A percentile compares a stretch with the other conserved stretches of the same genome.
Evolutionary conservation across 306 rosid species (phyloP).

Genomic region (Inga leiocalycina): DNA sequence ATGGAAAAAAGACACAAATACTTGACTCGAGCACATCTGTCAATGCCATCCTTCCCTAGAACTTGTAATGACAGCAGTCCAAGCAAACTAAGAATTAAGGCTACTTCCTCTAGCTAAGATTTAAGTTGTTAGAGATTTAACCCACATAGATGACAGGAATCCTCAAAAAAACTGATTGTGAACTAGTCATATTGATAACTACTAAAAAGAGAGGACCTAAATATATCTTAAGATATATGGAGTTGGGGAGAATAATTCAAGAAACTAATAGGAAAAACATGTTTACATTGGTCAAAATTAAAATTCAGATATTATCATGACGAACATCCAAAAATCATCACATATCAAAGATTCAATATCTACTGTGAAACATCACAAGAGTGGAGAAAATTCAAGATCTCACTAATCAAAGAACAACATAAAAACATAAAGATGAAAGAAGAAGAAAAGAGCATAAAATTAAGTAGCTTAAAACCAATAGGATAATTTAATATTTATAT

Average conservation of each 20-base stretch:
- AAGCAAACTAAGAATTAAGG: neutral
- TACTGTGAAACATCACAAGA: neutral
- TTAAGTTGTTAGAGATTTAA: neutral
- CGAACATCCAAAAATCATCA: neutral
- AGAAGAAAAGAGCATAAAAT: neutral
- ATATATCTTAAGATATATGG: neutral
- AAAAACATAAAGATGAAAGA: neutral
- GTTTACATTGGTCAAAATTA: neutral
- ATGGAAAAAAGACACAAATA: neutral
- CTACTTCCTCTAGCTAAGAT: neutral
- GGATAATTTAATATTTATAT: neutral
- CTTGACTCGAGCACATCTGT: neutral
- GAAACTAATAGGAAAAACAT: neutral
- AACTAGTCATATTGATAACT: neutral
- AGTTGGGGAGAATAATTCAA: no score
- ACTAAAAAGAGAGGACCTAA: no score
- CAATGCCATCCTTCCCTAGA: neutral
- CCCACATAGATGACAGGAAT: neutral
- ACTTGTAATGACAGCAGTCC: neutral
- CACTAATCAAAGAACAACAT: neutral
- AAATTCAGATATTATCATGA: neutral
- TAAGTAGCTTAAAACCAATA: slow-evolving; percentile 1
- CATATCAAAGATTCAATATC: neutral
- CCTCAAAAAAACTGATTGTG: neutral
- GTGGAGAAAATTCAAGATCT: neutral